Conservation (phyloP, 305 asterid species). For the Rubia balearica region DNA sequence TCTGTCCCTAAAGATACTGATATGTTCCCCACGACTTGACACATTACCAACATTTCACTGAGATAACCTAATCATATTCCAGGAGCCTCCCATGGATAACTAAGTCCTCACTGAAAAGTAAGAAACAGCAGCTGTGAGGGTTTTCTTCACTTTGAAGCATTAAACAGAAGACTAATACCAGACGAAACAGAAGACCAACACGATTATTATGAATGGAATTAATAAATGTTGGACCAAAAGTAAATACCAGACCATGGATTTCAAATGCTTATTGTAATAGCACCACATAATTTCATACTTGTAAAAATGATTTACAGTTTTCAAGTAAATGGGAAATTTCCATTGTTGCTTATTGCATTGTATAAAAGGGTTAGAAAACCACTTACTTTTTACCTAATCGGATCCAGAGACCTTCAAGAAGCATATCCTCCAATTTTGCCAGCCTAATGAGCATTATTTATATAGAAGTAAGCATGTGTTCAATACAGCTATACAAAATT, state of each 20-base stretch:
- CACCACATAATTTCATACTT: neutral
- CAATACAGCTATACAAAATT: neutral
- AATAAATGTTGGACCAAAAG: too few species aligned
- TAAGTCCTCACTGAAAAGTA: neutral
- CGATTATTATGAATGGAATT: too few species aligned
- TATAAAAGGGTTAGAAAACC: neutral
- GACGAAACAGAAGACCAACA: too few species aligned
- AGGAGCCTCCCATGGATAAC: neutral
- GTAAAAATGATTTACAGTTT: neutral
- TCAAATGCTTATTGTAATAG: neutral
- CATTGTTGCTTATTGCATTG: neutral
- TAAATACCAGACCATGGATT: neutral
- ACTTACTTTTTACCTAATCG: neutral
- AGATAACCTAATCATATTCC: neutral
- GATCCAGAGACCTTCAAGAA: neutral
- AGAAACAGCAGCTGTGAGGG: neutral
- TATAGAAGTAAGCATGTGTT: neutral
- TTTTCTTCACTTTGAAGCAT: constrained; percentile 1
- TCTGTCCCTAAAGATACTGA: neutral
- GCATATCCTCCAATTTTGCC: neutral
- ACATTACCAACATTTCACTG: neutral
- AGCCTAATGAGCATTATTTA: neutral
- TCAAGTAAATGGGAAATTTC: neutral
- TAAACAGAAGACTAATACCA: neutral
- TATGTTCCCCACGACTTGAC: neutral